Conservation (phyloP, 805 yeast genomes). For the Lipomyces yamadae region DNA sequence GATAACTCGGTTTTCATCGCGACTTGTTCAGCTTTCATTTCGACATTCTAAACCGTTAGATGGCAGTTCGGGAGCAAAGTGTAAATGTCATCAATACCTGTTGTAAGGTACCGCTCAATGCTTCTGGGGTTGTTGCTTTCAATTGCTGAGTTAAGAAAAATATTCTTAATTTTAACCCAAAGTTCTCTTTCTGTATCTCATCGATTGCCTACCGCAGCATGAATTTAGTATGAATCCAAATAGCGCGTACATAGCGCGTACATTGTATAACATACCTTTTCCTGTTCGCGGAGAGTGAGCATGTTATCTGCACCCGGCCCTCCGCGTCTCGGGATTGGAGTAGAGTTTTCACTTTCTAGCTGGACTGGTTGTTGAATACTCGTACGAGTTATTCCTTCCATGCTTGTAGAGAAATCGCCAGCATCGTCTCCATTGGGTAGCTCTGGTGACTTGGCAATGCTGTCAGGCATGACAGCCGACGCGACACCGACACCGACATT, state of each 20-base stretch:
- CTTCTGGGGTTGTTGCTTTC: constrained; percentile 34
- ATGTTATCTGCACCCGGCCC: constrained; percentile 20
- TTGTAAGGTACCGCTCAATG: constrained; percentile 17
- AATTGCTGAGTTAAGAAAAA: constrained; percentile 29
- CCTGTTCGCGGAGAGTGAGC: constrained; percentile 39
- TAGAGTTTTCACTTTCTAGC: constrained; percentile 14
- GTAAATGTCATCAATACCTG: constrained; percentile 13
- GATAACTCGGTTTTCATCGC: constrained; percentile 23
- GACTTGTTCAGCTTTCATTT: constrained; percentile 30
- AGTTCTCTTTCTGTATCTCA: constrained; percentile 39
- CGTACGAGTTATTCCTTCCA: constrained; percentile 33
- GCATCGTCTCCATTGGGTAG: constrained; percentile 12
- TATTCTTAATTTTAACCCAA: constrained; percentile 35
- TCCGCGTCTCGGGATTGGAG: constrained; percentile 23
- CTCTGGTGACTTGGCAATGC: constrained; percentile 24
- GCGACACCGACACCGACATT: not conserved
- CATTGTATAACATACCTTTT: constrained; percentile 26
- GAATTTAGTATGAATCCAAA: not conserved
- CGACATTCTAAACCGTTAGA: constrained; percentile 27
- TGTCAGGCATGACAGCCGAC: constrained; percentile 10
- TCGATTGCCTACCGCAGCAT: constrained; percentile 25
- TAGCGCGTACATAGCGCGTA: not conserved
- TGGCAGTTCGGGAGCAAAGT: not conserved
- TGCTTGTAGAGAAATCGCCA: constrained; percentile 21
- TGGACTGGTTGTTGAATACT: constrained; percentile 16